These are phyloP conservation scores for Colletotrichum tabaci DNA, from an alignment of 2,329 filamentous ascomycete genomes.

Conservation along the genomic window DNA sequence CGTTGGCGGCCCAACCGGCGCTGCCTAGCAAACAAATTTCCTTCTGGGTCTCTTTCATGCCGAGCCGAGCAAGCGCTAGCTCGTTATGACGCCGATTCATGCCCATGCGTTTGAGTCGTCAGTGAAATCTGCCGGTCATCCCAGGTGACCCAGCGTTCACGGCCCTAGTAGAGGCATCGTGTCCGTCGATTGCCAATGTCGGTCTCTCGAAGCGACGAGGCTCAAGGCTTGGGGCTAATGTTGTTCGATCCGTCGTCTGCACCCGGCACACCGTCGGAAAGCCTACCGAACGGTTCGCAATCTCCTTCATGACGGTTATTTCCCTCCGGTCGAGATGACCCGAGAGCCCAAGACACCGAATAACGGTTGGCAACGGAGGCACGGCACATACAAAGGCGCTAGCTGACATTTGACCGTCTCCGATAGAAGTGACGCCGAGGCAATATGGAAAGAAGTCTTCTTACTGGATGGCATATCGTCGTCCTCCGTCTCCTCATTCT, in stretches of 20 bases:
- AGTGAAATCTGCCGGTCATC: neutral
- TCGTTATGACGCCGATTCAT: slow-evolving; percentile 7
- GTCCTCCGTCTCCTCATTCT: neutral
- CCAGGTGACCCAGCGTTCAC: neutral
- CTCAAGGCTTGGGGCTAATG: neutral
- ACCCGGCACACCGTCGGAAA: neutral
- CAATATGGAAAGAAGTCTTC: neutral
- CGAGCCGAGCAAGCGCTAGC: neutral
- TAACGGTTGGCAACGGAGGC: slow-evolving; percentile 2
- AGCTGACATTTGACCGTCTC: neutral
- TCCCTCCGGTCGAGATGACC: neutral
- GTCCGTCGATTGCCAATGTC: neutral
- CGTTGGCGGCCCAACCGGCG: slow-evolving; percentile 33
- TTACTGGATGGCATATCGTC: slow-evolving; percentile 5
- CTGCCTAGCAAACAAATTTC: neutral
- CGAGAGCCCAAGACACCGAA: neutral
- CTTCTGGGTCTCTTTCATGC: slow-evolving; percentile 2
- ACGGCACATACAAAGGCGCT: neutral
- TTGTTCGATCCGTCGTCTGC: neutral
- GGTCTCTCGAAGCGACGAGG: neutral
- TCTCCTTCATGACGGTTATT: neutral
- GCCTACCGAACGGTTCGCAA: neutral
- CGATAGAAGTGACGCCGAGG: neutral
- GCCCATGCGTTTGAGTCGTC: neutral
- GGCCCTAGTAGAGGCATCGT: neutral